A percentile compares a stretch with the other conserved stretches of the same genome.
Conservation (phyloP, 306 rosid genomes). For the Hylodesmum podocarpum region DNA sequence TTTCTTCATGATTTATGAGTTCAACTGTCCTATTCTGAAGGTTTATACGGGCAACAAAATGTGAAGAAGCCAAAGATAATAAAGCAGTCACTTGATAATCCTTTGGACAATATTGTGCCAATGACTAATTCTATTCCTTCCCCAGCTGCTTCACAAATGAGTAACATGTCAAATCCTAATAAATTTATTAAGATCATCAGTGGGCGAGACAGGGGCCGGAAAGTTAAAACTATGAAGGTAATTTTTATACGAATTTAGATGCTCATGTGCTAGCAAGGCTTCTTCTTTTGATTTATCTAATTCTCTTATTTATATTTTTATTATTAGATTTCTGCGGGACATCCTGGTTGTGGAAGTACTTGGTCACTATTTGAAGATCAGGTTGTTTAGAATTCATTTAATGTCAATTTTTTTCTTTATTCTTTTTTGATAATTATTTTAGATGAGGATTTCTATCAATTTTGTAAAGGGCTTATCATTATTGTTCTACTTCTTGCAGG, state of each 20-base stretch:
- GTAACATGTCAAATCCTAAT: slow-evolving; percentile 69
- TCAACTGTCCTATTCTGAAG: slow-evolving; percentile 40
- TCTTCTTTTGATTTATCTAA: neutral
- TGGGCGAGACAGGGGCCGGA: slow-evolving; percentile 75
- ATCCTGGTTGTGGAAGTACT: slow-evolving; percentile 65
- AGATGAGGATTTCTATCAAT: neutral
- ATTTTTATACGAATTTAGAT: neutral
- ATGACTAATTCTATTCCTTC: slow-evolving; percentile 74
- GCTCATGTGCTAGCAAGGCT: slow-evolving; percentile 14
- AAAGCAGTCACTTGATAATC: slow-evolving; percentile 61
- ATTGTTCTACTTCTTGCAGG: slow-evolving; percentile 43
- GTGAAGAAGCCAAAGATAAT: slow-evolving; percentile 69
- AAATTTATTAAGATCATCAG: slow-evolving; percentile 70
- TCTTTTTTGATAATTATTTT: neutral
- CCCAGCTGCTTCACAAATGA: slow-evolving; percentile 79
- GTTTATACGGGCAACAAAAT: slow-evolving; percentile 58
- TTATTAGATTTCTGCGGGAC: slow-evolving; percentile 58
- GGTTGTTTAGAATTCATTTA: slow-evolving; percentile 39
- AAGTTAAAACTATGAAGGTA: slow-evolving; percentile 66
- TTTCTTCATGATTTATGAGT: slow-evolving; percentile 23
- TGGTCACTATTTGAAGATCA: slow-evolving; percentile 87
- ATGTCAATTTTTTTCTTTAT: neutral
- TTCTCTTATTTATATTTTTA: slow-evolving; percentile 18
- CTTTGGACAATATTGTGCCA: slow-evolving; percentile 57
- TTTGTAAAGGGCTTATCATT: neutral